Base-by-base conservation (phyloP, 805 yeast genomes). In the Barnettozyma californica region DNA sequence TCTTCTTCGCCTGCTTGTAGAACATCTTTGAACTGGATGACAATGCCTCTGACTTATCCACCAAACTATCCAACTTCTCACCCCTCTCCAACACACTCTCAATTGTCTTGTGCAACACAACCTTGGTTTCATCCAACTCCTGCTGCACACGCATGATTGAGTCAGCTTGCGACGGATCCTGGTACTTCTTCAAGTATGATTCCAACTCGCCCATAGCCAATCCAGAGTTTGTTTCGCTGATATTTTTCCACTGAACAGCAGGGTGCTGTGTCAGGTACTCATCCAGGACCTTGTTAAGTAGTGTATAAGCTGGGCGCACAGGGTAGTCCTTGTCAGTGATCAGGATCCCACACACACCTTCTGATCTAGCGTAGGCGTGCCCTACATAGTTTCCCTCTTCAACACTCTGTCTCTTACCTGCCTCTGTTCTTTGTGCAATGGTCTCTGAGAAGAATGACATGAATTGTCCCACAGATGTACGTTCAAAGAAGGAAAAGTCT, bases 161-260 rank as follows among this genome's bases (percentile, higher is more conserved):
- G 66, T 94, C 99, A 0, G 98, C 98, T 72, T 94, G 96, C 38
- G 85, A 77, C 27, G 99, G 99, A 66, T 94, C 96, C 71, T 94
- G 99, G 70, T 94, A 94, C 62, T 87, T 87, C 59, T 74, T 70
- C 57, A 94, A 70, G 65, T 90, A 90, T 23, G 69, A 70, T 29
- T 82, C 86, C 60, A 92, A 74, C 51, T 78, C 80, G 23, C 78
- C 79, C 64, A 77, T 81, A 36, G 69, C 68, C 47, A 84, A 71
- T 13, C 67, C 63, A 16, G 78, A 56, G 39, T 64, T 64, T 1
- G 76, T 71, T 49, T 75, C 80, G 3, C 74, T 62, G 43, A 78
- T 66, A 49, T 68, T 61, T 42, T 65, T 66, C 96, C 96, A 90
- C 53, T 84, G 82, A 18, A 68, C 63, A 41, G 81, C 76, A 11